Conservation (phyloP, 2,329 filamentous ascomycete genomes). For the Helotiales sp. region DNA sequence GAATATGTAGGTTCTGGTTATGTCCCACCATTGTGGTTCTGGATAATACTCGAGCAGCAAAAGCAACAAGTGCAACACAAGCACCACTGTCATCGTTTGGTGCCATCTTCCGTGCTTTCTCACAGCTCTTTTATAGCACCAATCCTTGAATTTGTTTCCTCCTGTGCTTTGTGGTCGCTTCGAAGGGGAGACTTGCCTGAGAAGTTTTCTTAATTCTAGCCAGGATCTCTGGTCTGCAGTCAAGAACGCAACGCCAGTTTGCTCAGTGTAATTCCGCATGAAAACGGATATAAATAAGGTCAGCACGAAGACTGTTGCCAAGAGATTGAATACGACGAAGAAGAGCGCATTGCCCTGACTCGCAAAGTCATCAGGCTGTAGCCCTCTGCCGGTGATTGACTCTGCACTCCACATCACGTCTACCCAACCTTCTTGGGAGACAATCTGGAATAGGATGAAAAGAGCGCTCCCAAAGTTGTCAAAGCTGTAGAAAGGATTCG, state of each 20-base stretch:
- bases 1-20: conserved; percentile 73
- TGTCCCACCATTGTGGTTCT: conserved; percentile 70
- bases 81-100: conserved; percentile 71
- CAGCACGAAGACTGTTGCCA: conserved; percentile 93
- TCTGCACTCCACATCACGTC: conserved; percentile 88
- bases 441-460: conserved; percentile 97
- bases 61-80: conserved; percentile 80
- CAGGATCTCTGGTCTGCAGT: conserved; percentile 96
- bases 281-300: conserved; percentile 98
- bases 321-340: conserved; percentile 93
- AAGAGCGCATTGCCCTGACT: conserved; percentile 87
- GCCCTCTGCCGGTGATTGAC: conserved; percentile 73
- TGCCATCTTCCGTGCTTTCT: conserved; percentile 96
- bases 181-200: conserved; percentile 91
- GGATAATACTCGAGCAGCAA: conserved; percentile 84
- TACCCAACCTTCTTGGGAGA: conserved; percentile 96
- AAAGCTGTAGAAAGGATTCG: conserved; percentile 86
- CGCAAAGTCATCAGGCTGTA: conserved; percentile 68
- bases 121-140: conserved; percentile 93
- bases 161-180: conserved; percentile 83
- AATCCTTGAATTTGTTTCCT: conserved; percentile 78
- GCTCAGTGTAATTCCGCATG: conserved; percentile 99
- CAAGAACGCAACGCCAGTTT: conserved; percentile 93
- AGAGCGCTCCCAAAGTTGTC: conserved; percentile 92
- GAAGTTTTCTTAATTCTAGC: conserved; percentile 89